Evolutionary conservation across 805 yeast species (phyloP), one percentile per base, ranked within the genome.

Genomic region (Scheffersomyces lignosus): DNA sequence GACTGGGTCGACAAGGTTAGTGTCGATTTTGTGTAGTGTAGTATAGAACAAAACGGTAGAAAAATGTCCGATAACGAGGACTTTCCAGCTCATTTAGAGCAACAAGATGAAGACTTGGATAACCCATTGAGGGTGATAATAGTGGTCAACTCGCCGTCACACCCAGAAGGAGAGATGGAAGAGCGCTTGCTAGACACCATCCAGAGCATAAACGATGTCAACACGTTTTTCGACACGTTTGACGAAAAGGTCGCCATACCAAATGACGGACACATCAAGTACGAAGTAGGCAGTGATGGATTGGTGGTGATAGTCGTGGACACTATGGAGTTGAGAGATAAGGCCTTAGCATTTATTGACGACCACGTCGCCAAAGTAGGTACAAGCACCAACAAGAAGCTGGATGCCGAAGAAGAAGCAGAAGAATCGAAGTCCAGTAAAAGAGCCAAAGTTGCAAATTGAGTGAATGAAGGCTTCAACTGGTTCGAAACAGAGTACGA

Each of bases 271-370:
- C 66, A 70, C 41, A 68, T 78, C 45, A 76, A 77, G 49, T 78
- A 78, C 47, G 82, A 78, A 43, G 81, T 77, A 2, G 81, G 82
- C 3, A 73, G 79, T 34, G 83, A 78, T 49, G 83, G 83, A 3
- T 56, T 78, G 37, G 77, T 78, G 37, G 77, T 78, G 37, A 66
- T 78, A 18, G 64, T 78, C n/a, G 80, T 75, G 23, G 76, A 73
- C 41, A 58, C 61, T 4, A 40, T 48, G 14, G 59, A 53, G 22
- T 56, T 77, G 45, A 64, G 61, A 41, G 55, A 55, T 14, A 51
- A 50, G 23, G 77, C 68, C 22, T 56, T 70, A 43, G 47, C 52
- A 31, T 77, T 72, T 52, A 64, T 77, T 18, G 77, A 72, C 40
- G 62, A 56, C 7, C 68, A 58, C 44, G 52, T 43, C 29, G 45